Evolutionary conservation across 2,329 filamentous ascomycete genomes (phyloP).

Genomic region (Sporothrix globosa): DNA sequence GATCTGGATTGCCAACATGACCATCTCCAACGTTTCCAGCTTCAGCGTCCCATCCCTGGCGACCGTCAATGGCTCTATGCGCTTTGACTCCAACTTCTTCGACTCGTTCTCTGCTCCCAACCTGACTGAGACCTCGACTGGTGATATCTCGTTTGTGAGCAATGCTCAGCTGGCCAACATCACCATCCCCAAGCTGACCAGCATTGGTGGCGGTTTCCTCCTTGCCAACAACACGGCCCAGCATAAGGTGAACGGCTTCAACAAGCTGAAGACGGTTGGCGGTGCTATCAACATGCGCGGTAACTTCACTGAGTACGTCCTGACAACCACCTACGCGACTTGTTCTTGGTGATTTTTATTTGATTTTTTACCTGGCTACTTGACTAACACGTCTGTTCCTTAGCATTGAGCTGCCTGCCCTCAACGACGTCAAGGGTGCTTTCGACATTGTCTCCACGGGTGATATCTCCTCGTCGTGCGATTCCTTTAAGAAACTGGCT

Average conservation of each 20-base stretch:
- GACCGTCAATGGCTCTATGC: constrained; percentile 75
- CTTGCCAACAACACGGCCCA: constrained; percentile 90
- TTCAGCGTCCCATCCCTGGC: constrained; percentile 74
- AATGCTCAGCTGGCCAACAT: constrained; percentile 71
- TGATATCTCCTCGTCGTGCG: constrained; percentile 61
- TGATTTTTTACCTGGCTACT: background rate
- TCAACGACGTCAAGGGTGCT: constrained; percentile 70
- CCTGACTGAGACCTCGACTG: constrained; percentile 66
- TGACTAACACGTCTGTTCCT: constrained; percentile 38
- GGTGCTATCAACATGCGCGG: constrained; percentile 86
- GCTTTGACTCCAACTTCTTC: constrained; percentile 81
- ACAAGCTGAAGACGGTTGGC: constrained; percentile 66
- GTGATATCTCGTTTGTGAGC: constrained; percentile 64
- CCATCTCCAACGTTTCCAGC: constrained; percentile 76
- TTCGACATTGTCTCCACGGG: constrained; percentile 70
- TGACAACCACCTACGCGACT: too few relatives aligned
- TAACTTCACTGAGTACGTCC: constrained; percentile 76
- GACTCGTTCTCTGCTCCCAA: constrained; percentile 65
- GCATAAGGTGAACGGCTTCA: constrained; percentile 66
- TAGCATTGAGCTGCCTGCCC: constrained; percentile 70
- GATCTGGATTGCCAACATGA: constrained; percentile 75
- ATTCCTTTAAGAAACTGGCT: constrained; percentile 53
- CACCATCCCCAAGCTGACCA: constrained; percentile 68
- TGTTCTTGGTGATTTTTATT: background rate
- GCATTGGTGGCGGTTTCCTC: constrained; percentile 76